These are phyloP conservation scores for Phytopythium helicoides DNA, from an alignment of 352 stramenopile species.

Conservation along the genomic window DNA sequence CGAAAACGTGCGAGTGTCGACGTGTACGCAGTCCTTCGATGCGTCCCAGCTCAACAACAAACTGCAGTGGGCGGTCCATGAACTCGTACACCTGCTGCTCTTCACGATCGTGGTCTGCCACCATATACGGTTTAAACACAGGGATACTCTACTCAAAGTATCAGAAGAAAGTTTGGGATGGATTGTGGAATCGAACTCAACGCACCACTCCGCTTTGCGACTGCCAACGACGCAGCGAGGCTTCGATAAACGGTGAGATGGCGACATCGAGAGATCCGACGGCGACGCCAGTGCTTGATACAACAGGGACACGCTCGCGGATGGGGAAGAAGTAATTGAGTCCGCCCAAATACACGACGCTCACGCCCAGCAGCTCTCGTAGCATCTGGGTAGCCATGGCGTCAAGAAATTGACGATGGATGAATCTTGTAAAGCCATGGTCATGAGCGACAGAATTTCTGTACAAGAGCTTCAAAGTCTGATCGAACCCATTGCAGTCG, in stretches of 20 bases:
- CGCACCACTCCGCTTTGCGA: too few species aligned
- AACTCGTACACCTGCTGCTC: slow-evolving; percentile 55
- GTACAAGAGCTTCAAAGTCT: too few species aligned
- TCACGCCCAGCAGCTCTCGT: slow-evolving; percentile 39
- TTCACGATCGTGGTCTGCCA: slow-evolving; percentile 22
- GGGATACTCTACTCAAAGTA: slow-evolving; percentile 9
- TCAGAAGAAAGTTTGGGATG: neutral
- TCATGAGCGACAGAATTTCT: neutral
- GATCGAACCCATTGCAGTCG: too few species aligned
- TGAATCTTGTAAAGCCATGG: neutral
- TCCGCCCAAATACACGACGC: slow-evolving; percentile 50
- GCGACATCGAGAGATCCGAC: slow-evolving; percentile 34
- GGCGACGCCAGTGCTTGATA: slow-evolving; percentile 48
- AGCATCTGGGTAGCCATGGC: slow-evolving; percentile 6
- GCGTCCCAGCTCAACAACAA: slow-evolving; percentile 25
- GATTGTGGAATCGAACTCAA: neutral
- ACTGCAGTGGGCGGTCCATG: slow-evolving; percentile 52
- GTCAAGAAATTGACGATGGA: neutral
- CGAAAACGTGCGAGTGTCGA: slow-evolving; percentile 35
- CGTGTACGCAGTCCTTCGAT: slow-evolving; percentile 21
- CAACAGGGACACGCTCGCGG: slow-evolving; percentile 39
- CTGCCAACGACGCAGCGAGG: neutral
- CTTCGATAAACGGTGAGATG: slow-evolving; percentile 38
- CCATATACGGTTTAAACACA: slow-evolving; percentile 35
- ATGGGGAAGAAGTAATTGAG: slow-evolving; percentile 67